phyloP scores from a whole-genome alignment of 1,284 basidiomycete genomes.

The Microbotryum scabiosae region DNA sequence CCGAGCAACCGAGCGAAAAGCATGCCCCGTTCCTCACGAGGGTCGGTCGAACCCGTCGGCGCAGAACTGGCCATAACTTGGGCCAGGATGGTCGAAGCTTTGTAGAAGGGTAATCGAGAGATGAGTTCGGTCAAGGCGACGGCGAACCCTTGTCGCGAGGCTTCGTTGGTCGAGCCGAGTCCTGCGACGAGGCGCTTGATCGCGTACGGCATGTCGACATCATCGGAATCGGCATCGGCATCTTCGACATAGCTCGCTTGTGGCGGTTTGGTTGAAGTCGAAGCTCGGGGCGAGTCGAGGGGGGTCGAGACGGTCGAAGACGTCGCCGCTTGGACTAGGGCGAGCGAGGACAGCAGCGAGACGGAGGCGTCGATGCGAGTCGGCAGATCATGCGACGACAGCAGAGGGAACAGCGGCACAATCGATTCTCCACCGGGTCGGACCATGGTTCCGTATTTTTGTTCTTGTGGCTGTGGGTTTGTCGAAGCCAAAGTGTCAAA shows the following conservation, averaged over 20 bases:
- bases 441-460: no score
- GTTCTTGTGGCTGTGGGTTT: no score
- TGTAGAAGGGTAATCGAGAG: conserved; percentile 66
- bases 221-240: conserved; percentile 48
- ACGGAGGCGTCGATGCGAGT: conserved; percentile 70
- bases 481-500: no score
- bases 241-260: background rate
- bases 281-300: no score
- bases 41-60: conserved; percentile 14
- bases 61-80: conserved; percentile 53
- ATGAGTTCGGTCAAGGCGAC: conserved; percentile 90
- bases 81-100: conserved; percentile 63
- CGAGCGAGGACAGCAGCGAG: conserved; percentile 65
- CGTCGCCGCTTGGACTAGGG: conserved; percentile 11
- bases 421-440: conserved; percentile 8
- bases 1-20: conserved; percentile 91
- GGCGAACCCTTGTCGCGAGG: conserved; percentile 86
- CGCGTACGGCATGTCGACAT: conserved; percentile 81
- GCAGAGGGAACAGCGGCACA: conserved; percentile 29
- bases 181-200: conserved; percentile 76
- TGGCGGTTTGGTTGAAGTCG: no score
- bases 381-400: conserved; percentile 26
- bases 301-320: conserved; percentile 1
- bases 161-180: conserved; percentile 82
- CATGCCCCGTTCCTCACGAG: conserved; percentile 72